Base-by-base conservation (phyloP, 2,329 filamentous ascomycete genomes). In the Arthrobotrys musiformis region DNA sequence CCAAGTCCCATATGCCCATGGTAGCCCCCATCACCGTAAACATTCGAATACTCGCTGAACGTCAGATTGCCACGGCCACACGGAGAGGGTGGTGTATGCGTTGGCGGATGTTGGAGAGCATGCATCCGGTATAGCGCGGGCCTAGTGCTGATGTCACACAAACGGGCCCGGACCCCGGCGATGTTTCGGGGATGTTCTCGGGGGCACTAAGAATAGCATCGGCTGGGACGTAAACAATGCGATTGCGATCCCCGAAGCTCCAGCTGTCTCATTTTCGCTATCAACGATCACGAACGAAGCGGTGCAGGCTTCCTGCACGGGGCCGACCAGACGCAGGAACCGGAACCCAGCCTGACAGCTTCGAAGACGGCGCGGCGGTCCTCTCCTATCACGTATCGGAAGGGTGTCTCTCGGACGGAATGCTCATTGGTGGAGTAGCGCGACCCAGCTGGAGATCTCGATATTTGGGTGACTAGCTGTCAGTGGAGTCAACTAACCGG, bases 191-290 rank as follows among this genome's bases (percentile, higher is more conserved):
- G 30, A 48, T 19, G 50, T 2, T 30, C 15, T 28, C 48, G 50
- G 64, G 48, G 37, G n/a, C 56, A 22, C 64, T 46, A 68, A 68
- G 62, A 66, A 66, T 66, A 66, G 62, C 19, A 54, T 11, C 44
- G 17, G 26, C 24, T n/a, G 46, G 63, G 35, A 58, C 4, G 33
- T 62, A 44, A 62, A 62, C 58, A 62, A 62, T 62, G 44, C 62
- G 62, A 64, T n/a, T 64, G 61, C 44, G 46, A 54, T 33, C 13
- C 58, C 58, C 58, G 58, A 62, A 46, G 58, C 37, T 46, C 24
- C 6, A 62, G 58, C 37, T 46, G 58, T 17, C 58, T 40, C 54
- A 19, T 58, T 24, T 33, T 62, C 58, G 22, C 35, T 30, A 46
- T 62, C 58, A 46, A 62, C 58, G 24, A 28, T 26, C 58, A 28